Conservation (phyloP, 192 early-diverging fungal species). For the Coemansia sp. region DNA sequence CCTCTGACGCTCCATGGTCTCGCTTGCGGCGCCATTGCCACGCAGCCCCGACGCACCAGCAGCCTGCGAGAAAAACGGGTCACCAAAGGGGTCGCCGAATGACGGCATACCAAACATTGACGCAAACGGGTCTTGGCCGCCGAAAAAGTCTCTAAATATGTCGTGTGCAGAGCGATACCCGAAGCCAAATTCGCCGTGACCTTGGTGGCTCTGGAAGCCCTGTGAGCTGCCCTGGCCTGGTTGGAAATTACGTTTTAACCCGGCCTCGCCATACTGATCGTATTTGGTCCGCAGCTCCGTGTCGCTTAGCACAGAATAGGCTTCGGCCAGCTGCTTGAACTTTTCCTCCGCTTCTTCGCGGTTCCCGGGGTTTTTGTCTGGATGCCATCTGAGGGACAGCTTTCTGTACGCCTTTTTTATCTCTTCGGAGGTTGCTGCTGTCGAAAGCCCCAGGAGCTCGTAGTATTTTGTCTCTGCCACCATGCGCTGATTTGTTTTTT, state of each 20-base stretch:
- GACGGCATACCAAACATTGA: conserved; percentile 33
- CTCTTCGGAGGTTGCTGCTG: conserved; percentile 61
- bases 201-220: conserved; percentile 5
- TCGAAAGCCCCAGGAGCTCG: conserved; percentile 62
- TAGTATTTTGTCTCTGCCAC: conserved; percentile 58
- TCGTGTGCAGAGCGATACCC: conserved; percentile 43
- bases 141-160: conserved; percentile 52
- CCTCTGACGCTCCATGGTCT: conserved; percentile 31
- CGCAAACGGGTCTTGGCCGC: conserved; percentile 45
- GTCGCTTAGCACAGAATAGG: conserved; percentile 54
- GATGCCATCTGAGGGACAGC: conserved; percentile 70
- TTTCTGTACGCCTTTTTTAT: conserved; percentile 73
- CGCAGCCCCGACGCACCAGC: conserved; percentile 19
- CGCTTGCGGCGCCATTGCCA: neutral
- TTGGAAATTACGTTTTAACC: conserved; percentile 43
- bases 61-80: conserved; percentile 41
- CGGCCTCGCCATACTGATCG: conserved; percentile 47
- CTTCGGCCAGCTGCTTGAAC: conserved; percentile 54
- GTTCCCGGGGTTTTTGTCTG: conserved; percentile 59
- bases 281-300: conserved; percentile 32
- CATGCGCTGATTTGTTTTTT: conserved; percentile 22
- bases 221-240: conserved; percentile 13
- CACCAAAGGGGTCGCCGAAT: conserved; percentile 34
- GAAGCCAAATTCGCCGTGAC: conserved; percentile 12
- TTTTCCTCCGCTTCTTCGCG: conserved; percentile 41